A percentile compares a stretch with the other conserved stretches of the same genome.
phyloP scores from a whole-genome alignment of 108 stramenopile genomes.

The Nitzschia palea region DNA sequence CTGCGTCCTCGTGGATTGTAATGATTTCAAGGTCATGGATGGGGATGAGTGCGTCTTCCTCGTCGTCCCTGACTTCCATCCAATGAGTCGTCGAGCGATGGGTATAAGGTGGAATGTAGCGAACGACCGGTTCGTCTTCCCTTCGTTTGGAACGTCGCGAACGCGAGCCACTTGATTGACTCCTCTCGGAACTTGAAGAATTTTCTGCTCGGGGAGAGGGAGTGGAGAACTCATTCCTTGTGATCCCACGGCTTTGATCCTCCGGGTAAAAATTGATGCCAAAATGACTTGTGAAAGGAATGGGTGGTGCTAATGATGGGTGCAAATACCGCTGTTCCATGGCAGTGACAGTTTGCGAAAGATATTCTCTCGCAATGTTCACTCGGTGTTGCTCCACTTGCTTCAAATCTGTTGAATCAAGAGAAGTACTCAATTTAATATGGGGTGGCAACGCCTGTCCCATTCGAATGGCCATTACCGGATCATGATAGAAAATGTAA shows the following conservation, averaged over 20 bases:
- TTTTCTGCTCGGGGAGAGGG: not conserved
- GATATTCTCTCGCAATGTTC: not conserved
- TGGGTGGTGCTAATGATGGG: constrained; percentile 12
- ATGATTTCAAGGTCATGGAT: not conserved
- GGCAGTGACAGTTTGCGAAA: constrained; percentile 12
- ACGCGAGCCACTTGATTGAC: not conserved
- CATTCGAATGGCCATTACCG: not conserved
- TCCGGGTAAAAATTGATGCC: not conserved
- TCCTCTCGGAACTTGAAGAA: not conserved
- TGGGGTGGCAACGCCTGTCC: not conserved
- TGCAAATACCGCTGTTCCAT: constrained; percentile 16
- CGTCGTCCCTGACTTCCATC: constrained; percentile 3
- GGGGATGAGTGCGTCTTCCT: not conserved
- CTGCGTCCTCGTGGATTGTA: constrained; percentile 8
- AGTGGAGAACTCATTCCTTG: not conserved
- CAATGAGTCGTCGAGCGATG: constrained; percentile 7
- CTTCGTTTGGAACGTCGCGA: not conserved
- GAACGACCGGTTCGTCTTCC: constrained; percentile 6
- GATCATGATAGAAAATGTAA: not conserved
- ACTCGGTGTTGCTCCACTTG: constrained; percentile 4
- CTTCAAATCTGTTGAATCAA: constrained; percentile 1
- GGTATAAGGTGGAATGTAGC: constrained; percentile 1
- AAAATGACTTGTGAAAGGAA: not conserved
- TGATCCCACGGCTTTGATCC: not conserved
- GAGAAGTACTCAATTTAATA: not conserved